Percentiles rank a stretch among this genome's conserved stretches.
These are phyloP conservation scores for Hyphopichia homilentoma DNA, from an alignment of 805 yeast species.

Conservation along the genomic window DNA sequence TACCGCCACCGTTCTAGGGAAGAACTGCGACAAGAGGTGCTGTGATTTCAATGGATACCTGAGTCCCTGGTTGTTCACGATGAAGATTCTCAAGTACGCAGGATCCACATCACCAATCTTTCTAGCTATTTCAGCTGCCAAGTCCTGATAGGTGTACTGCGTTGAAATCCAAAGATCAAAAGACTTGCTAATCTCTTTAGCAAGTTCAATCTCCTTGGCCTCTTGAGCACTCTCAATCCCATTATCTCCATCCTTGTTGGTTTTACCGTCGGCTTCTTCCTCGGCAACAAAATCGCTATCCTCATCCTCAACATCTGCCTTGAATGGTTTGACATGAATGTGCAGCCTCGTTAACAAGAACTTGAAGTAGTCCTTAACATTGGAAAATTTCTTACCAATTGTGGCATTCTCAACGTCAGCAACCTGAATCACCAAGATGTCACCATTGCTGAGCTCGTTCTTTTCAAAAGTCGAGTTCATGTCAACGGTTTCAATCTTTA, in stretches of 20 bases:
- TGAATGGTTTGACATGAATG: conserved; percentile 47
- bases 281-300: conserved; percentile 44
- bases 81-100: conserved; percentile 60
- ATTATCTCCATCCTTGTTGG: conserved; percentile 8
- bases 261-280: conserved; percentile 9
- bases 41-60: conserved; percentile 43
- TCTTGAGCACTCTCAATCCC: conserved; percentile 12
- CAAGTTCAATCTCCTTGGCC: conserved; percentile 13
- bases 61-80: conserved; percentile 55
- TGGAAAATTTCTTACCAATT: conserved; percentile 13
- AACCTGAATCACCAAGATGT: conserved; percentile 47
- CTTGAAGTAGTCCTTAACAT: conserved; percentile 45
- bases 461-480: conserved; percentile 44
- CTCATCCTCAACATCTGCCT: conserved; percentile 43
- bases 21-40: conserved; percentile 35
- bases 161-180: conserved; percentile 71
- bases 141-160: conserved; percentile 51
- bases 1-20: conserved; percentile 42
- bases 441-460: conserved; percentile 64
- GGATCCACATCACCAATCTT: conserved; percentile 50
- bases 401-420: conserved; percentile 18
- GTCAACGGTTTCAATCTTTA: conserved; percentile 44
- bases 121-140: conserved; percentile 60
- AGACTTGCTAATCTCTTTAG: conserved; percentile 17
- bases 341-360: conserved; percentile 61